Base-by-base conservation (phyloP, 208 protist species). In the Acanthamoeba polyphaga region DNA sequence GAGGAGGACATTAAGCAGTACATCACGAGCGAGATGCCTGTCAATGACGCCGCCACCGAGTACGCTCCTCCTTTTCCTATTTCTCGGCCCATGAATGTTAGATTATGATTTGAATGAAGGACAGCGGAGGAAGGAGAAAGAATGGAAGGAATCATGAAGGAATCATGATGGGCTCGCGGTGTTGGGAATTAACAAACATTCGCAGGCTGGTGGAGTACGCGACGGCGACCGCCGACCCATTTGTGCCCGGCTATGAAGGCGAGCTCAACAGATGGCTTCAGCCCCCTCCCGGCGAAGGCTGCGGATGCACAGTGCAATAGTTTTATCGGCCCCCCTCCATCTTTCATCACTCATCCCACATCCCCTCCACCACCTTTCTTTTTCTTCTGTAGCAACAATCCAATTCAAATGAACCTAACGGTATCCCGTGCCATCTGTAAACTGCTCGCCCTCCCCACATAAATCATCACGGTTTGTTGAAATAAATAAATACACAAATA, bases 241-340 rank as follows among this genome's bases (percentile, higher is more conserved):
- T 87, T 27, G 78, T 87, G 6, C 78, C 78, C 9, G 78, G 78
- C 51, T 62, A 87, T 38, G 78, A 87, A 10, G 78, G 49, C 27
- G 78, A 87, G 24, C 78, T 62, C 43, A 87, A 62, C 78, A 87
- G 32, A 24, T 87, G 78, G 78, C 78, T 87, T 55, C 78, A 87
- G 51, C 78, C 78, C 4, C 78, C 78, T 32, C 78, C 78, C 27
- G 78, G 78, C 32, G 78, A 87, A 24, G 78, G 78, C 29, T 55
- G 78, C n/a, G 43, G 78, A 10, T 87, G 78, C 51, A 43, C 32
- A 64, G 49, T 87, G 51, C 78, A 87, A 87, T 87, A 62, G 72
- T 6, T 70, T 34, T 7, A 34, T 7, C 29, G 29, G 29, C 29
- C 15, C 64, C 29, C n/a, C 64, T 6, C 38, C n/a, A 22, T 70